phyloP scores from a whole-genome alignment of 1,139 yeast species.

The Blastobotrys elegans region DNA sequence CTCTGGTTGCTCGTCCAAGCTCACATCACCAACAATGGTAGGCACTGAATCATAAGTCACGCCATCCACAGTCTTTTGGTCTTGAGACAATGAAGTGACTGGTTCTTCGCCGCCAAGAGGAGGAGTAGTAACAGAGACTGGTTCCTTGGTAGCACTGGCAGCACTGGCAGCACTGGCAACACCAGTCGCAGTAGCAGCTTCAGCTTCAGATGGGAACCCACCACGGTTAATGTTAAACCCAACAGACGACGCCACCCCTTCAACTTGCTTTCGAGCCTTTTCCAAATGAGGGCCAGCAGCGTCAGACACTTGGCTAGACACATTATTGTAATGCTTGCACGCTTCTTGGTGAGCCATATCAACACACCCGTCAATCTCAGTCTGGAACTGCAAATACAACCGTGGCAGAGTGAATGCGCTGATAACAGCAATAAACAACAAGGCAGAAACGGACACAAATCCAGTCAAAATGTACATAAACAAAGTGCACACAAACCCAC shows the following conservation, averaged over 20 bases:
- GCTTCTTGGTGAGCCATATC: conserved; percentile 53
- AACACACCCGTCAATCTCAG: conserved; percentile 72
- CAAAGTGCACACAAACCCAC: conserved; percentile 64
- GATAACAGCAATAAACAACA: conserved; percentile 54
- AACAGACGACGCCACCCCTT: conserved; percentile 52
- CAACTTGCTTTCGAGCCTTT: conserved; percentile 35
- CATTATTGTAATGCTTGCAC: conserved; percentile 49
- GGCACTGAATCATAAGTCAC: conserved; percentile 28
- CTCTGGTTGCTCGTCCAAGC: conserved; percentile 24
- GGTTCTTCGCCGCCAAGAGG: conserved; percentile 10
- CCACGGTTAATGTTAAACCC: conserved; percentile 31
- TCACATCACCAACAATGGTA: conserved; percentile 30
- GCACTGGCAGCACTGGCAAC: conserved; percentile 12
- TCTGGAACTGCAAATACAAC: conserved; percentile 67
- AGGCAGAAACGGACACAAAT: conserved; percentile 67
- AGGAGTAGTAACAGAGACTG: conserved; percentile 19
- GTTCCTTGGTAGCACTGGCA: conserved; percentile 13
- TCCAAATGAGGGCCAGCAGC: conserved; percentile 41
- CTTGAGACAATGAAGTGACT: conserved; percentile 15
- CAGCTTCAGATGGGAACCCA: conserved; percentile 28
- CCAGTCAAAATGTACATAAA: conserved; percentile 69
- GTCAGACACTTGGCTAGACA: conserved; percentile 48
- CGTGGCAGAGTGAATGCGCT: conserved; percentile 72
- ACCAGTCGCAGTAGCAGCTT: neutral
- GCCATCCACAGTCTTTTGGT: conserved; percentile 20